These are phyloP conservation scores for Phaeolepiota aurea DNA, from an alignment of 768 basidiomycete species.

Conservation along the genomic window DNA sequence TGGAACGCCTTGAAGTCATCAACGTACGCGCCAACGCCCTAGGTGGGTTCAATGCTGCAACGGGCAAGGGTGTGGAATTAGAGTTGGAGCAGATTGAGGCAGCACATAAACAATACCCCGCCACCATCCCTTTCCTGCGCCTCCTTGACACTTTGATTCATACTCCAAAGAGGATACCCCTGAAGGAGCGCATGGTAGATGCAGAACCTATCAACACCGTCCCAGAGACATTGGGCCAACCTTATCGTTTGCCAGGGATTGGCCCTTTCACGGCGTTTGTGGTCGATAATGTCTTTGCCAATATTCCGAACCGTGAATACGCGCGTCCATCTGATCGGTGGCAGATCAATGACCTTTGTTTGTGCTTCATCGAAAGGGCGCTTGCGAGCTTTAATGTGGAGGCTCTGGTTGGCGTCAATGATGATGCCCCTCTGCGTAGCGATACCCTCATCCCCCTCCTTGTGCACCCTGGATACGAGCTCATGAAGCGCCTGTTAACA, in stretches of 20 bases:
- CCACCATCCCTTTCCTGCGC: slow-evolving; percentile 82
- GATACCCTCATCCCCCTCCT: slow-evolving; percentile 51
- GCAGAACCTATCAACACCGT: slow-evolving; percentile 62
- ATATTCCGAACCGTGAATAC: slow-evolving; percentile 70
- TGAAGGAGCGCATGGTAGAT: slow-evolving; percentile 51
- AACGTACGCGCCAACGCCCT: slow-evolving; percentile 48
- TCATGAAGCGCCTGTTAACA: slow-evolving; percentile 73
- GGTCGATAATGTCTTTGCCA: slow-evolving; percentile 81
- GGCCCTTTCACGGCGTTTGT: slow-evolving; percentile 81
- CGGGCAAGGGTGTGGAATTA: slow-evolving; percentile 73
- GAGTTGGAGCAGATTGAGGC: slow-evolving; percentile 88
- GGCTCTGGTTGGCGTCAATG: slow-evolving; percentile 48
- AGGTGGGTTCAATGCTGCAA: slow-evolving; percentile 31
- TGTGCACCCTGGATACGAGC: slow-evolving; percentile 80
- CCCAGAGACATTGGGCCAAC: slow-evolving; percentile 72
- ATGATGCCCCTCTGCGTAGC: slow-evolving; percentile 41
- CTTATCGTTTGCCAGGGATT: slow-evolving; percentile 74
- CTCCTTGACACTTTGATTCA: slow-evolving; percentile 80
- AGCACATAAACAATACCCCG: slow-evolving; percentile 69
- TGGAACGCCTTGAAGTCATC: slow-evolving; percentile 81
- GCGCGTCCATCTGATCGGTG: slow-evolving; percentile 69
- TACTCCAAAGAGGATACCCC: slow-evolving; percentile 63
- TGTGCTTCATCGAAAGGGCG: slow-evolving; percentile 79
- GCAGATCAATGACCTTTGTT: slow-evolving; percentile 77
- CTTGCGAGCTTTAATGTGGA: slow-evolving; percentile 79